A percentile compares a stretch with the other conserved stretches of the same genome.
Conservation (phyloP, 331 rosid genomes). For the Quercus tomentella region DNA sequence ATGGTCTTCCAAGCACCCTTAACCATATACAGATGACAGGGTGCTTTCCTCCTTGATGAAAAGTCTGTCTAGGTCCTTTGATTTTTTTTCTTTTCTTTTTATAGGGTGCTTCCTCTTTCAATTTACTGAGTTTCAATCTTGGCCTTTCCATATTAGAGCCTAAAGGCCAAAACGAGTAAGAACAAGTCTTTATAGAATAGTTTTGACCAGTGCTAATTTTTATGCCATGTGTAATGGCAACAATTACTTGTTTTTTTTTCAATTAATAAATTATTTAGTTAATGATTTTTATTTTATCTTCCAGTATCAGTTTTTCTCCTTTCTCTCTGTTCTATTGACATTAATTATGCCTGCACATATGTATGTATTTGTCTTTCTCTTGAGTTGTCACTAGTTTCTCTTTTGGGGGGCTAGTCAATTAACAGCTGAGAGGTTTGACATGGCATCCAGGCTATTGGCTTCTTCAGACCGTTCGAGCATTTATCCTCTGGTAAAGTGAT, state of each 20-base stretch:
- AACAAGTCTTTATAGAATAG: constrained; percentile 13
- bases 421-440: too few relatives aligned
- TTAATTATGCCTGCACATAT: neutral
- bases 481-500: too few relatives aligned
- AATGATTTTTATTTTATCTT: neutral
- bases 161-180: constrained; percentile 41
- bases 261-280: neutral
- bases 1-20: constrained; percentile 80
- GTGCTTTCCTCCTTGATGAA: constrained; percentile 61
- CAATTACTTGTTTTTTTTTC: neutral
- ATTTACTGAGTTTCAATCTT: constrained; percentile 25
- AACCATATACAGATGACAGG: constrained; percentile 85
- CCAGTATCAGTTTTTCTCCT: neutral
- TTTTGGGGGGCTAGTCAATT: too few relatives aligned
- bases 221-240: neutral
- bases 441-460: too few relatives aligned
- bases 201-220: constrained; percentile 9
- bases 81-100: neutral
- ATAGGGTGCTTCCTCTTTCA: constrained; percentile 30
- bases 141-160: constrained; percentile 55
- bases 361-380: neutral
- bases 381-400: too few relatives aligned
- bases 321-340: neutral
- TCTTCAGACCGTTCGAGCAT: too few relatives aligned
- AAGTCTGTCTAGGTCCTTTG: constrained; percentile 4